Percentiles rank a stretch among this genome's conserved stretches.
Conservation (phyloP, 2,329 filamentous ascomycete genomes). For the Colletotrichum lini region DNA sequence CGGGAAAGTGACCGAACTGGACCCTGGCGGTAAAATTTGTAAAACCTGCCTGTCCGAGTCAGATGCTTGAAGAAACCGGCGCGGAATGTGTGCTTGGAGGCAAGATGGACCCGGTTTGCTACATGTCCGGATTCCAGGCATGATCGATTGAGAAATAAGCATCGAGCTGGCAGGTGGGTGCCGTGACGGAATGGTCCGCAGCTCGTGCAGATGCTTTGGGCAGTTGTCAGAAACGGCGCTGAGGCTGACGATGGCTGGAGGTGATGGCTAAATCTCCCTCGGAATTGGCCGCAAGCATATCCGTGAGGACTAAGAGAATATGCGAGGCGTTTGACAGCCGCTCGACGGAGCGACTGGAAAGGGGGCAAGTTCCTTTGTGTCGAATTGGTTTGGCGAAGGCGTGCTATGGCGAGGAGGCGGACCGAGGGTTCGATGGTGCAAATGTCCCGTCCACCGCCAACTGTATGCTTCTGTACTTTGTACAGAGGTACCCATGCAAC, state of each 20-base stretch:
- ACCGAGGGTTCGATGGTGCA: neutral
- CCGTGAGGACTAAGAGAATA: neutral
- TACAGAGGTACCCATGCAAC: neutral
- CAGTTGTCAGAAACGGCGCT: conserved; percentile 8
- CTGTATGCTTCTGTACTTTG: neutral
- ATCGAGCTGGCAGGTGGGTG: conserved; percentile 17
- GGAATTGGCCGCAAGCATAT: conserved; percentile 34
- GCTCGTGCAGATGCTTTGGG: neutral
- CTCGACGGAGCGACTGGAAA: neutral
- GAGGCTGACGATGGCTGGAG: conserved; percentile 30
- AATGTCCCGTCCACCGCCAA: conserved; percentile 4
- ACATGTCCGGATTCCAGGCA: conserved; percentile 14
- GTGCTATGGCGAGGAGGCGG: conserved; percentile 1
- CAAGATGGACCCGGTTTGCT: conserved; percentile 17
- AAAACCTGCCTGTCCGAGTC: conserved; percentile 23
- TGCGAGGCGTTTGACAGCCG: conserved; percentile 3
- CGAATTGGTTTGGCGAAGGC: conserved; percentile 5
- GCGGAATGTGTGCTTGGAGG: conserved; percentile 1
- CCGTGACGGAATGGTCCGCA: neutral
- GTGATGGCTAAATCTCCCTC: conserved; percentile 12
- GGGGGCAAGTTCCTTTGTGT: conserved; percentile 12
- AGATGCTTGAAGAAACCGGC: conserved; percentile 3
- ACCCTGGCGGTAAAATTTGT: conserved; percentile 11
- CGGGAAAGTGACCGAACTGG: conserved; percentile 22
- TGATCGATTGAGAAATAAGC: conserved; percentile 5